These are phyloP conservation scores for Nigrograna mackinnonii DNA, from an alignment of 2,329 filamentous ascomycete species.

Conservation along the genomic window DNA sequence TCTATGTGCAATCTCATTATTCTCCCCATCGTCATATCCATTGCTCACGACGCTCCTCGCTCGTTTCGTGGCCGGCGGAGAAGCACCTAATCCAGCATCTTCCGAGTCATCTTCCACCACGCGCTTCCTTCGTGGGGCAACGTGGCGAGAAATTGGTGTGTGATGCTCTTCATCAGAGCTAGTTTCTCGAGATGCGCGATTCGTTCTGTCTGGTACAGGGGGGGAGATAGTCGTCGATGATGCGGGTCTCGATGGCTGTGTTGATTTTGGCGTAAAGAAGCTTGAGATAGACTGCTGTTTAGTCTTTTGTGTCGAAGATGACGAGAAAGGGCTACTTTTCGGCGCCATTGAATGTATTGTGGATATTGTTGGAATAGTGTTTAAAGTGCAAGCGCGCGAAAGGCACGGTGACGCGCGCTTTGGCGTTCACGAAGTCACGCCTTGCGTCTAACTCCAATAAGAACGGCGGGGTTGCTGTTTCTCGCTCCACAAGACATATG, in stretches of 20 bases:
- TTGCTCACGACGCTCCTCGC: constrained; percentile 20
- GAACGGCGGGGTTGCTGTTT: too few relatives aligned
- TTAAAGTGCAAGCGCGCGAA: not conserved
- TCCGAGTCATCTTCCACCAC: constrained; percentile 43
- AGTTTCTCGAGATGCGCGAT: not conserved
- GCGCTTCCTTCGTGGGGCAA: constrained; percentile 25
- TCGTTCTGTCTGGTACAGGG: not conserved
- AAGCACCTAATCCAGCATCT: constrained; percentile 24
- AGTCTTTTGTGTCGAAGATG: constrained; percentile 51
- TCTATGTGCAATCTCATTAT: constrained; percentile 12
- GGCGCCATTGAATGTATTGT: constrained; percentile 45
- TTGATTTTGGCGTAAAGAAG: constrained; percentile 67
- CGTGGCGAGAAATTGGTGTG: constrained; percentile 9
- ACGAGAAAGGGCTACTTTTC: constrained; percentile 33
- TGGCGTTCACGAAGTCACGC: constrained; percentile 14
- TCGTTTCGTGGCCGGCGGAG: constrained; percentile 42
- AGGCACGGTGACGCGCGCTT: constrained; percentile 7
- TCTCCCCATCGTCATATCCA: constrained; percentile 17
- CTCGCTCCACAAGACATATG: too few relatives aligned
- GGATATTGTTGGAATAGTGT: too few relatives aligned
- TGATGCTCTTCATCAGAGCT: constrained; percentile 18
- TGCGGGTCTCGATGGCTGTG: constrained; percentile 36
- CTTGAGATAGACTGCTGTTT: constrained; percentile 84
- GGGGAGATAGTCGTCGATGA: too few relatives aligned
- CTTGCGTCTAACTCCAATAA: too few relatives aligned